Evolutionary conservation across 2,329 filamentous ascomycete genomes (phyloP), one percentile per base, ranked within the genome.

Genomic region (Fusarium hainanense): DNA sequence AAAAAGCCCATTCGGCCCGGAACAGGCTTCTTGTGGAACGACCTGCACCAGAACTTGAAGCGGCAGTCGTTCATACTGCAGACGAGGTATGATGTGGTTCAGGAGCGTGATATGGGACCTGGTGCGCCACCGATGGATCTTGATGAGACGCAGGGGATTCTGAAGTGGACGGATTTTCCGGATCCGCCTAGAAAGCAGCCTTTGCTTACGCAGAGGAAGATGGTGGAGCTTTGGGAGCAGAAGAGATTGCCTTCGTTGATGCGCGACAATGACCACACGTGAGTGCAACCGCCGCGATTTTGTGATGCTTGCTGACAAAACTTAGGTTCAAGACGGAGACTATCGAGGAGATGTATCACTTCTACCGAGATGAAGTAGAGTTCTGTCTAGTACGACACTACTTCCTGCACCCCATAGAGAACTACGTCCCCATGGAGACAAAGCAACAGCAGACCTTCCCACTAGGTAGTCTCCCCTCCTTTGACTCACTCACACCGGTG

Each of bases 101-200:
- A 80, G 50, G 81, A 86, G 30, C 76, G 77, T 6, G 82, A 87
- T 63, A 83, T 88, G 71, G 83, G 83, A 21, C 76, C 76, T 4
- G 64, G 71, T 13, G 74, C 75, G 3, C 65, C 76, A 1, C 62
- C 76, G 4, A 71, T 75, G 58, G 80, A 85, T 41, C 80, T 85
- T 42, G 82, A 86, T 63, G 71, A 77, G 8, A 75, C 78, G 1
- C 79, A 79, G 0, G 87, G 86, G 20, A 82, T 84, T 6, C 75
- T 90, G 60, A 80, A 85, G 46, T 91, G 87, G 87, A 84, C 81
- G 8, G 88, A 90, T 68, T 82, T 90, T 46, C 88, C 89, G 2
- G 88, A 90, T 65, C 87, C 88, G 18, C 79, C 83, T 2, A 81
- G 81, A 25, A 80, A 80, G 14, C 79, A 81, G n/a, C 81, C 84